Evolutionary conservation across 2,329 filamentous ascomycete genomes (phyloP).

Genomic region (Byssothecium circinans): DNA sequence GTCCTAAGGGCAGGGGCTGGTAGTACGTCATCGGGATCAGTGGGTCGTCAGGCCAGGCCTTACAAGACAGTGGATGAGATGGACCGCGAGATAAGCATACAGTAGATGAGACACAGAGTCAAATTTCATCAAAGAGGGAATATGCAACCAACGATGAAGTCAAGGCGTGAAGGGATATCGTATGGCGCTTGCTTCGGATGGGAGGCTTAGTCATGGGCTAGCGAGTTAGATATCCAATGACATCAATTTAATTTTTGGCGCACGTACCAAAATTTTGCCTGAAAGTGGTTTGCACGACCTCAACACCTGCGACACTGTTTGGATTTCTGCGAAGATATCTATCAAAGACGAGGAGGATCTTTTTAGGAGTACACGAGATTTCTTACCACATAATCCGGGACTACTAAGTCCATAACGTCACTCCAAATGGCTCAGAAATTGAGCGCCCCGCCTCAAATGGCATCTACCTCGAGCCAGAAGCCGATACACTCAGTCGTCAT

Average conservation of each 20-base stretch:
- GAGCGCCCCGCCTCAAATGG: slow-evolving; percentile 18
- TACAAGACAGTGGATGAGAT: too few relatives aligned
- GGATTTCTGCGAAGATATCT: background rate
- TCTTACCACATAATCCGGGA: too few relatives aligned
- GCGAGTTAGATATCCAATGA: slow-evolving; percentile 2
- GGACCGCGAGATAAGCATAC: too few relatives aligned
- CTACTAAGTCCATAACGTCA: too few relatives aligned
- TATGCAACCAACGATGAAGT: too few relatives aligned
- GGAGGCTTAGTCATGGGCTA: slow-evolving; percentile 4
- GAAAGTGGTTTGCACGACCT: slow-evolving; percentile 17
- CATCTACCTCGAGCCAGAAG: slow-evolving; percentile 52
- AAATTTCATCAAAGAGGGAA: too few relatives aligned
- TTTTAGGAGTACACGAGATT: too few relatives aligned
- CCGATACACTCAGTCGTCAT: slow-evolving; percentile 81
- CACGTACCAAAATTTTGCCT: slow-evolving; percentile 12
- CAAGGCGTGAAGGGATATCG: background rate
- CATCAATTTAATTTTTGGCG: background rate
- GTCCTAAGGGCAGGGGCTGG: background rate
- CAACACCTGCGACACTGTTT: background rate
- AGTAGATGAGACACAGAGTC: too few relatives aligned
- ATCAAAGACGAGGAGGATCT: too few relatives aligned
- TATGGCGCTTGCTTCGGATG: background rate
- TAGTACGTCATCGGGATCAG: too few relatives aligned
- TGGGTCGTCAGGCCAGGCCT: background rate
- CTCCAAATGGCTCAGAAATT: background rate